A percentile compares a stretch with the other conserved stretches of the same genome.
Evolutionary conservation across 768 basidiomycete species (phyloP).

Genomic region (Pulveroboletus sp.): DNA sequence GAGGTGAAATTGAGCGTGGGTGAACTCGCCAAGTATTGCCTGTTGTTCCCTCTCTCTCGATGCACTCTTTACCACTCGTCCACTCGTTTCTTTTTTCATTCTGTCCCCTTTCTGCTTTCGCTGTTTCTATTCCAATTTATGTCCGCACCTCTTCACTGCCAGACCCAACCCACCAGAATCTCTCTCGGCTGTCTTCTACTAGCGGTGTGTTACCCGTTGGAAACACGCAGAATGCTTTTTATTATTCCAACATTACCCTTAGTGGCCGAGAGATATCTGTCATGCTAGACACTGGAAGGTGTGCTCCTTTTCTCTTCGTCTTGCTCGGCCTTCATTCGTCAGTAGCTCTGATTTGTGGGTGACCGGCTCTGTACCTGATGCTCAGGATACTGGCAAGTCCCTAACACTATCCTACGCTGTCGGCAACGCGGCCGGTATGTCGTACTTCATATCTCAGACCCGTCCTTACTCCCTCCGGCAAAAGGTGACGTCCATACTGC

Average conservation of each 20-base stretch:
- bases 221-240: conserved; percentile 70
- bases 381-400: conserved; percentile 52
- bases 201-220: conserved; percentile 39
- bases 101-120: conserved; percentile 17
- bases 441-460: background rate
- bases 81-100: conserved; percentile 22
- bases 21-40: background rate
- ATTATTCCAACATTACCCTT: conserved; percentile 66
- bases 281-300: conserved; percentile 78
- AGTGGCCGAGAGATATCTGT: conserved; percentile 55
- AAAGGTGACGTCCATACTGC: conserved; percentile 55
- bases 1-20: background rate
- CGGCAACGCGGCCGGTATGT: conserved; percentile 56
- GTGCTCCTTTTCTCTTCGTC: background rate
- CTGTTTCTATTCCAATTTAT: conserved; percentile 31
- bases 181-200: conserved; percentile 25
- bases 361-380: conserved; percentile 41
- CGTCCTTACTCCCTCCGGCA: background rate
- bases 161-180: background rate
- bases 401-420: conserved; percentile 64
- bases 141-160: conserved; percentile 12
- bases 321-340: conserved; percentile 1
- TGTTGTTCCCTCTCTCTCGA: conserved; percentile 1
- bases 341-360: conserved; percentile 76
- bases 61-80: conserved; percentile 21